Percentiles rank a stretch among this genome's conserved stretches.
phyloP scores from a whole-genome alignment of 805 yeast species.

The Saccharomycopsis microspora region DNA sequence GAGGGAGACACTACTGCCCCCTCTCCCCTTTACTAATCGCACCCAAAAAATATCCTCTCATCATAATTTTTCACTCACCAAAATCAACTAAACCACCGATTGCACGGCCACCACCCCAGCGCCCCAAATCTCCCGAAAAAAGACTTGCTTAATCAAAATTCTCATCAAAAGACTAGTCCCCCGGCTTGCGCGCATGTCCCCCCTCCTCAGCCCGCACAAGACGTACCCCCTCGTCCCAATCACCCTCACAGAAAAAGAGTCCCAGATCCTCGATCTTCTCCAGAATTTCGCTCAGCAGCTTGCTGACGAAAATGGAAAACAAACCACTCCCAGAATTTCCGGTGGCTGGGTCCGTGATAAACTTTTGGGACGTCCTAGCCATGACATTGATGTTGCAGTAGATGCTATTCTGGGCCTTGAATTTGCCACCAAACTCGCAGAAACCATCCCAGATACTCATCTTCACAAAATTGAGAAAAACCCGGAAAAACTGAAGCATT shows the following conservation, averaged over 20 bases:
- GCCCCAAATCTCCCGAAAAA: no score
- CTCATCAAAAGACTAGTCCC: neutral
- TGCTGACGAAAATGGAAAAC: slow-evolving; percentile 18
- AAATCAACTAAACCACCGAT: no score
- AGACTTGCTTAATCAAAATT: no score
- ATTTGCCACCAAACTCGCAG: slow-evolving; percentile 53
- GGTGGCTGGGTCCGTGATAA: slow-evolving; percentile 99
- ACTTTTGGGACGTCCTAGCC: slow-evolving; percentile 63
- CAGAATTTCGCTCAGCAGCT: slow-evolving; percentile 30
- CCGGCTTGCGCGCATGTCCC: neutral
- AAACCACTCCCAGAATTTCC: slow-evolving; percentile 43
- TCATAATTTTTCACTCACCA: no score
- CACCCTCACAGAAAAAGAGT: slow-evolving; percentile 30
- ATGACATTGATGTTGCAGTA: slow-evolving; percentile 89
- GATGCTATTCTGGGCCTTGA: slow-evolving; percentile 77
- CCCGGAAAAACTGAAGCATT: slow-evolving; percentile 92
- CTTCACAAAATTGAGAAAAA: slow-evolving; percentile 81
- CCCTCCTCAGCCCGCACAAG: neutral
- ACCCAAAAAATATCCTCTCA: no score
- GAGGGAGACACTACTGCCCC: no score
- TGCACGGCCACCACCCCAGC: no score
- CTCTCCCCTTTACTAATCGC: no score
- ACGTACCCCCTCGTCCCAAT: slow-evolving; percentile 17
- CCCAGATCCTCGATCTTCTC: slow-evolving; percentile 28
- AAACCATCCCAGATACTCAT: slow-evolving; percentile 20